Evolutionary conservation across 805 yeast species (phyloP).

Genomic region (Kregervanrija fluxuum): DNA sequence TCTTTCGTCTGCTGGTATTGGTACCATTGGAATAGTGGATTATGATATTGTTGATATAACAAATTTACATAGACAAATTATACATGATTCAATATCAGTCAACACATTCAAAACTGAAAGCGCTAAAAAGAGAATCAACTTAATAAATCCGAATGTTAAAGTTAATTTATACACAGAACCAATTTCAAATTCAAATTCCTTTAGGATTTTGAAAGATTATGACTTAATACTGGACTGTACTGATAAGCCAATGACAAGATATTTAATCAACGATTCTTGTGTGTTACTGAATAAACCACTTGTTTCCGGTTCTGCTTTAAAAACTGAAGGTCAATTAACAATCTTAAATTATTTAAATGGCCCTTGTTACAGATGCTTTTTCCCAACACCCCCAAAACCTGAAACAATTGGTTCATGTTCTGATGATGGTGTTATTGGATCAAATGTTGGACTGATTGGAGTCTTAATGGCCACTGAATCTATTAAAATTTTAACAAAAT

Average conservation of each 20-base stretch:
- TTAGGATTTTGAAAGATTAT: conserved; percentile 52
- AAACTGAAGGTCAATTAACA: conserved; percentile 84
- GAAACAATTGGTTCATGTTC: conserved; percentile 75
- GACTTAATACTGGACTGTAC: conserved; percentile 89
- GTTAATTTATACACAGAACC: conserved; percentile 46
- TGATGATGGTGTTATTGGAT: conserved; percentile 93
- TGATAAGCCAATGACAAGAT: conserved; percentile 84
- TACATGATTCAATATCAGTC: conserved; percentile 61
- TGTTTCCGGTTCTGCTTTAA: conserved; percentile 87
- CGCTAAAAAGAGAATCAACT: conserved; percentile 49
- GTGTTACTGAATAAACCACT: conserved; percentile 63
- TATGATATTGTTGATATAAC: conserved; percentile 78
- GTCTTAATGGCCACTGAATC: conserved; percentile 84
- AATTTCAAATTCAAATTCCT: conserved; percentile 50
- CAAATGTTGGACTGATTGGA: conserved; percentile 93
- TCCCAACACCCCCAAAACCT: conserved; percentile 86
- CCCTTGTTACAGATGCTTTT: conserved; percentile 93
- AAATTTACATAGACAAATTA: conserved; percentile 82
- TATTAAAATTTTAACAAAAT: conserved; percentile 59
- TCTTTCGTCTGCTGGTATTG: conserved; percentile 83
- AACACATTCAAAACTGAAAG: conserved; percentile 74
- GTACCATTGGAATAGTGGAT: conserved; percentile 79
- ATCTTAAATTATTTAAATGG: conserved; percentile 67
- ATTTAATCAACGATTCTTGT: conserved; percentile 78
- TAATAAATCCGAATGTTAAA: conserved; percentile 62